Evolutionary conservation across 2,329 filamentous ascomycete species (phyloP), one percentile per base, ranked within the genome.

Genomic region (Trichoderma sp.): DNA sequence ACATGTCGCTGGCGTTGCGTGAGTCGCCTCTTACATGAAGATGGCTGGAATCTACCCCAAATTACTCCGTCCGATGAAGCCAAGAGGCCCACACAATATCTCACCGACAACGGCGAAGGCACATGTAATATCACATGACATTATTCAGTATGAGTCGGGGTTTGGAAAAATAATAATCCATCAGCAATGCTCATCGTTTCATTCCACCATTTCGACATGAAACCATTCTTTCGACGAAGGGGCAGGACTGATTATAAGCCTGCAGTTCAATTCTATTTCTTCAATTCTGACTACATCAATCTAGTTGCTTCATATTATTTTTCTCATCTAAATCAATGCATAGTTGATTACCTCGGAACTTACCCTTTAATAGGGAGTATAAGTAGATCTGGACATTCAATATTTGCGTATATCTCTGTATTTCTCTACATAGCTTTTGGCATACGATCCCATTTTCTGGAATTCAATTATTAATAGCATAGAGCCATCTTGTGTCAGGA

Each of bases 21-120:
- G 53, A 60, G 33, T 38, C 29, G 27, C 4, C 14, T 65, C 69
- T 50, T 27, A 64, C 60, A 64, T 33, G 29, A 63, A 62, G 29
- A n/a, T 9, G 33, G 27, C 60, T 35, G 18, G 69, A 71, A 71
- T 73, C 38, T 65, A 73, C 59, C 56, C 59, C 41, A 65, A 50
- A 29, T 73, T 33, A 56, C 24, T 33, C 45, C 45, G 41, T 45
- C 41, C 41, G 41, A 45, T 21, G 68, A 63, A 24, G 59, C 38
- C 59, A 18, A 65, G 21, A 24, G 50, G 4, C 29, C 69, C 69
- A 73, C 69, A 38, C 38, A 24, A 38, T 73, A 60, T 73, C 69
- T 21, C 41, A 31, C 56, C 41, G n/a, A 31, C 24, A 35, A 21
- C 60, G 18, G 21, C 67, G 53, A 56, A 8, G 24, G 21, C 9